Conservation (phyloP, 2,329 filamentous ascomycete species). For the Cladosporium oxysporum region DNA sequence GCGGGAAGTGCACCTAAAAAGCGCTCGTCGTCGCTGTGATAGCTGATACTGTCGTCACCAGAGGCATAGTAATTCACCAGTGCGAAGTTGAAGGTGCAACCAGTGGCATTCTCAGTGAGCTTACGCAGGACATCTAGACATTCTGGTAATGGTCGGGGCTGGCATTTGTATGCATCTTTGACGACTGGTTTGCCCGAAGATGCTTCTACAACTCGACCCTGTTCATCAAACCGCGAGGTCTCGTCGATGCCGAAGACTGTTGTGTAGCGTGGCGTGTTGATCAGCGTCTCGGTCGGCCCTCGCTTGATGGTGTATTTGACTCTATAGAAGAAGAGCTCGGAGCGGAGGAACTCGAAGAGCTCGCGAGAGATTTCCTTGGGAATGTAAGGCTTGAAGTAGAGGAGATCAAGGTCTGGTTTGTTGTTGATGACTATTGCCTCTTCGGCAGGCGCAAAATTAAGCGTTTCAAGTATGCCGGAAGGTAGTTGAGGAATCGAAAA, state of each 20-base stretch:
- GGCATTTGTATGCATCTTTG: constrained; percentile 57
- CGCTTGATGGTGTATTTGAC: constrained; percentile 61
- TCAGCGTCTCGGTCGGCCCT: constrained; percentile 61
- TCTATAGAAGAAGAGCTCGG: constrained; percentile 63
- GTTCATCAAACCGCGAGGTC: constrained; percentile 59
- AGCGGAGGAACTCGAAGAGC: constrained; percentile 70
- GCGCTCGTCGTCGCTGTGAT: constrained; percentile 77
- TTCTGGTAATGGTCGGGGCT: constrained; percentile 68
- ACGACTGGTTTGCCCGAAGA: constrained; percentile 43
- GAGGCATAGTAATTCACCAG: constrained; percentile 83
- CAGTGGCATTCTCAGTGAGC: constrained; percentile 66
- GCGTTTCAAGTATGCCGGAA: constrained; percentile 41
- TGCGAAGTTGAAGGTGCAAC: constrained; percentile 73
- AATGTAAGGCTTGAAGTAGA: constrained; percentile 76
- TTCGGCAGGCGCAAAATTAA: constrained; percentile 47
- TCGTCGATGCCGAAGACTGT: constrained; percentile 64
- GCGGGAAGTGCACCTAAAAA: constrained; percentile 70
- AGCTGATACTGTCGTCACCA: constrained; percentile 74
- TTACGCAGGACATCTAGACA: constrained; percentile 66
- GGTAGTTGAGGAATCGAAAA: constrained; percentile 54
- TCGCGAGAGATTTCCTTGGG: constrained; percentile 56
- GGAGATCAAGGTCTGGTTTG: constrained; percentile 69
- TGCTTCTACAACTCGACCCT: constrained; percentile 45
- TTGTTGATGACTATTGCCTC: constrained; percentile 62
- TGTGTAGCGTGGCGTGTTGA: constrained; percentile 63